phyloP scores from a whole-genome alignment of 108 stramenopile species.

The Bacterosira constricta region DNA sequence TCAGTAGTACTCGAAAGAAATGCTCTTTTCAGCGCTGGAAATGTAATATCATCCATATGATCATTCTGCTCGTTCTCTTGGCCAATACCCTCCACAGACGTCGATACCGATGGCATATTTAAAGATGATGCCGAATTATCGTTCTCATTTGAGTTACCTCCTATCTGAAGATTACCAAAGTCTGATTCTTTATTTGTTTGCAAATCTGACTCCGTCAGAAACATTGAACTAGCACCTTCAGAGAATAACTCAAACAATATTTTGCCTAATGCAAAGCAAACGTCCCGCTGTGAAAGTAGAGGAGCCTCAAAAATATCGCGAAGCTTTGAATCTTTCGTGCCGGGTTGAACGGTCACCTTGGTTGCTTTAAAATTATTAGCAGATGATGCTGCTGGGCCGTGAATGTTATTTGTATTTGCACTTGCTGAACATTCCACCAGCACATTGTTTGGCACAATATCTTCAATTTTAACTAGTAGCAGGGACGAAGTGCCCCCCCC shows the following conservation, averaged over 20 bases:
- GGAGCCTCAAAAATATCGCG: not conserved
- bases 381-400: not conserved
- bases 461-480: not conserved
- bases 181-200: too few relatives aligned
- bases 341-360: not conserved
- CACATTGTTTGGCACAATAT: not conserved
- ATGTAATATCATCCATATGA: not conserved
- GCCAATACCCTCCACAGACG: too few relatives aligned
- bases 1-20: not conserved
- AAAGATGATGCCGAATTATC: too few relatives aligned
- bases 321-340: not conserved
- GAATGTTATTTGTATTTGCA: too few relatives aligned
- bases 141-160: too few relatives aligned
- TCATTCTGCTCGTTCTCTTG: not conserved
- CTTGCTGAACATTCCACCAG: too few relatives aligned
- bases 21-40: too few relatives aligned
- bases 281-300: not conserved
- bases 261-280: conserved; percentile 1
- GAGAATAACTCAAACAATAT: not conserved
- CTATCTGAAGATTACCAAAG: too few relatives aligned
- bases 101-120: too few relatives aligned
- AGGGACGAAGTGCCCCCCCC: not conserved
- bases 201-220: too few relatives aligned
- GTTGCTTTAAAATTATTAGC: not conserved
- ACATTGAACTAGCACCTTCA: too few relatives aligned